Evolutionary conservation across 352 stramenopile genomes (phyloP).

Genomic region (Globisporangium polare): DNA sequence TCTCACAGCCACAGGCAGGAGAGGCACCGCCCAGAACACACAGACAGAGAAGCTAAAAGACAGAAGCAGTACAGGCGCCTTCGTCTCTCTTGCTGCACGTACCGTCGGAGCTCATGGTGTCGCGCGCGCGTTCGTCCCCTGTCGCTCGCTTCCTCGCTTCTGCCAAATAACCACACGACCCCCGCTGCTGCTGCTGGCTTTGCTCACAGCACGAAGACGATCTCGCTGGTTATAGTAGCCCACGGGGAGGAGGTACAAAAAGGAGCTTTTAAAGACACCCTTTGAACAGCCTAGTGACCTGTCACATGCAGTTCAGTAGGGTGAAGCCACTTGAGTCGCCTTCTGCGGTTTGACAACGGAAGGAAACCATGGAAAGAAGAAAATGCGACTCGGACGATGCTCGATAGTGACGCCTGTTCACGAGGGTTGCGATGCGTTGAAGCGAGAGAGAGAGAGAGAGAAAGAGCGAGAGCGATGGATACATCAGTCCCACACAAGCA

Average conservation of each 20-base stretch:
- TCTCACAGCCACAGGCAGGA: too few relatives aligned
- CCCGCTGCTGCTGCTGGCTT: conserved; percentile 2
- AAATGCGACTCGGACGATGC: neutral
- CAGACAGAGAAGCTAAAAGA: neutral
- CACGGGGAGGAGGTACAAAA: neutral
- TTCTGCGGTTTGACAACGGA: neutral
- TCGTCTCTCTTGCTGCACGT: conserved; percentile 11
- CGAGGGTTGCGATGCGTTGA: neutral
- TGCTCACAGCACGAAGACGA: conserved; percentile 1
- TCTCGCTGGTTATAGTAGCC: neutral
- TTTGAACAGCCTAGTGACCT: neutral
- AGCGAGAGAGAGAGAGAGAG: neutral
- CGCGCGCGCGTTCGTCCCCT: neutral
- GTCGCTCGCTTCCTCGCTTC: conserved; percentile 6
- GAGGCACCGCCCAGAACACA: neutral
- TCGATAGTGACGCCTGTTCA: neutral
- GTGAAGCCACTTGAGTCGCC: neutral
- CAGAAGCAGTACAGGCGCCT: neutral
- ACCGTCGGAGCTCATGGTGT: conserved; percentile 62
- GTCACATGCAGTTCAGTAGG: neutral
- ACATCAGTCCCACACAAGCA: neutral
- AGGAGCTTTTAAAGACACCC: neutral
- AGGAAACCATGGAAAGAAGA: neutral
- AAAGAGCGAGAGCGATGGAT: neutral
- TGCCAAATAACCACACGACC: conserved; percentile 1